Percentiles rank a stretch among this genome's conserved stretches.
Conservation (phyloP, 2,329 filamentous ascomycete genomes). For the Claviceps capensis region DNA sequence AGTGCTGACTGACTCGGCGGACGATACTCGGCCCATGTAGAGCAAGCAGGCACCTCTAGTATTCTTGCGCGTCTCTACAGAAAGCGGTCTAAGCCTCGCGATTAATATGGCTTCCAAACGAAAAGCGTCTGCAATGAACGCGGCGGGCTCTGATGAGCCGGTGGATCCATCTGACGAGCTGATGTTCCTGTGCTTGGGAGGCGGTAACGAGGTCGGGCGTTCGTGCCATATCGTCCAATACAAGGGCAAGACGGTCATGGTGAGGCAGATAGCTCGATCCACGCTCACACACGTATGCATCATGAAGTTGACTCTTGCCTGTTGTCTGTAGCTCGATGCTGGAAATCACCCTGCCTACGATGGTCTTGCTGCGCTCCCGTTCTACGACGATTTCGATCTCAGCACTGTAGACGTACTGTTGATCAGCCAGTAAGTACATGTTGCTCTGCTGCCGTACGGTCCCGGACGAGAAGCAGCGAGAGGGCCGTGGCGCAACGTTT, state of each 20-base stretch:
- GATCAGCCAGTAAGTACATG: conserved; percentile 84
- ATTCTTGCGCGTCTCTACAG: not conserved
- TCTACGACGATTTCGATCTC: conserved; percentile 96
- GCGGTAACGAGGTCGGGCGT: conserved; percentile 91
- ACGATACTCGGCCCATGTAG: not conserved
- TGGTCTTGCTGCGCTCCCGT: conserved; percentile 81
- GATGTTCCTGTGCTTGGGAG: conserved; percentile 84
- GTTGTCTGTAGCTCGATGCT: conserved; percentile 62
- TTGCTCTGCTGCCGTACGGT: not conserved
- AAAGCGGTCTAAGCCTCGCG: conserved; percentile 1
- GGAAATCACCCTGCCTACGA: conserved; percentile 96
- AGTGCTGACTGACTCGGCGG: not conserved
- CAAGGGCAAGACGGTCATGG: conserved; percentile 99
- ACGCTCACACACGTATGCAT: not conserved
- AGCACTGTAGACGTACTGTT: conserved; percentile 94
- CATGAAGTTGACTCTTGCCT: not conserved
- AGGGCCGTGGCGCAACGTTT: not conserved
- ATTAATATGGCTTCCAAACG: conserved; percentile 77
- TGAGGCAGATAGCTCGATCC: conserved; percentile 22
- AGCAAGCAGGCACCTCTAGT: not conserved
- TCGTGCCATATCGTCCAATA: conserved; percentile 98
- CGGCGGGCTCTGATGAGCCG: conserved; percentile 59
- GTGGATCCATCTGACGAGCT: conserved; percentile 90
- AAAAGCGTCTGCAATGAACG: conserved; percentile 65
- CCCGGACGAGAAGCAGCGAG: not conserved